Evolutionary conservation across 164 flowering plant genomes (phyloP), one percentile per base, ranked within the genome.

Genomic region (Vitis rupestris): DNA sequence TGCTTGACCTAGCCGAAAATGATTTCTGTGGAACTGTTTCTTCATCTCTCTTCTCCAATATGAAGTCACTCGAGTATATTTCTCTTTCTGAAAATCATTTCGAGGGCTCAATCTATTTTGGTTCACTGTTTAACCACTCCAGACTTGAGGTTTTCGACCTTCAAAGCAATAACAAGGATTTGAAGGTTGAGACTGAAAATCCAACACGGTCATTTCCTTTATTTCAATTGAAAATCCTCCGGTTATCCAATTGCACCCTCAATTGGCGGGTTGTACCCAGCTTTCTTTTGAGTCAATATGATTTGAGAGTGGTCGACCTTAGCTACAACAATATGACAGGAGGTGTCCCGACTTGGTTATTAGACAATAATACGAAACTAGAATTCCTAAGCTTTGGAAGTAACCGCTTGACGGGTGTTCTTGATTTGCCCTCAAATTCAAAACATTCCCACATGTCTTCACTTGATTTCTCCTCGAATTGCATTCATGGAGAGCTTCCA

Each of bases 331-430:
- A 50, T 13, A 9, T 74, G 44, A 44, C 3, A 4, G 72, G 74
- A 67, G 44, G 13, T 7, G 47, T 74, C 53, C 77, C 71, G 4
- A 14, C n/a, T 37, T 73, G 80, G 80, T 17, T 77, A 59, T 48
- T 73, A 8, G 58, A 61, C 55, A 74, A 74, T 49, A 78, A 74
- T 27, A 67, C 72, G 6, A 50, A 13, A 3, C 14, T 72, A 15
- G 50, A 23, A 11, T 2, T 1, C 3, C 1, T 23, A 23, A 23
- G 27, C 1, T 23, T 23, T 1, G 0, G 37, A 70, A 0, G 15
- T 2, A 70, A 57, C 54, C 48, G 62, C 29, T 52, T 65, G 9
- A 15, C 50, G 14, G 74, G 77, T 1, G 23, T 9, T 23, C 12
- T 74, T 9, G 65, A 3, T 10, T 23, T 74, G 44, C 73, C 66